These are phyloP conservation scores for Nemania sp. DNA, from an alignment of 2,329 filamentous ascomycete genomes.

Conservation along the genomic window DNA sequence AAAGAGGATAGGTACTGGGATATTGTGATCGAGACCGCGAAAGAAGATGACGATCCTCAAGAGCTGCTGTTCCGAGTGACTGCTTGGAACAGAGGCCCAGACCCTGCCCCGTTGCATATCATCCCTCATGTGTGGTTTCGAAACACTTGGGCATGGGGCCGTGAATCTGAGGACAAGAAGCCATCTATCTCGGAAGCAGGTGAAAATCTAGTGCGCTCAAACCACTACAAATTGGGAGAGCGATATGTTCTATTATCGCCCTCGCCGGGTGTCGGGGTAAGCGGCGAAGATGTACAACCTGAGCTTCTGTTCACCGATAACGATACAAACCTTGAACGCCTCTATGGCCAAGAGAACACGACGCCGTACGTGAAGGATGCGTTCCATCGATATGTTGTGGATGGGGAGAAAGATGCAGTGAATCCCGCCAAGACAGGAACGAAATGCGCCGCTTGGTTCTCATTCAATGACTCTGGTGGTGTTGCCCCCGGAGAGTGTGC, in stretches of 20 bases:
- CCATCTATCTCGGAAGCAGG: constrained; percentile 72
- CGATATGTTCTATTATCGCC: constrained; percentile 85
- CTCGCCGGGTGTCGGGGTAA: constrained; percentile 80
- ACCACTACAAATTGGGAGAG: constrained; percentile 78
- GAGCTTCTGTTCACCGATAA: constrained; percentile 92
- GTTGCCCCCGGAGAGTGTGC: constrained; percentile 90
- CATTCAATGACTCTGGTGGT: constrained; percentile 86
- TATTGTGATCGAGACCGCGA: constrained; percentile 94
- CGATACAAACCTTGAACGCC: constrained; percentile 79
- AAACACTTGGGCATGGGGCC: constrained; percentile 96
- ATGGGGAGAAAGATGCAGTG: constrained; percentile 76
- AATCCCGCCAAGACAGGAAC: constrained; percentile 82
- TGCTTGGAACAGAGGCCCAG: constrained; percentile 91
- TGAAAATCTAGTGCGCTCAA: constrained; percentile 72
- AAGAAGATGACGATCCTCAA: constrained; percentile 88
- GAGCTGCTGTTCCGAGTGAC: constrained; percentile 93
- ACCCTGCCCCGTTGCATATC: constrained; percentile 89
- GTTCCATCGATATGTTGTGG: constrained; percentile 85
- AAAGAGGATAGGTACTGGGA: constrained; percentile 94
- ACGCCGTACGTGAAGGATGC: constrained; percentile 91
- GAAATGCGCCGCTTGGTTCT: constrained; percentile 89
- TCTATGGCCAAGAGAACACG: constrained; percentile 80
- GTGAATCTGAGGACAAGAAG: constrained; percentile 74
- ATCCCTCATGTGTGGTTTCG: constrained; percentile 95
- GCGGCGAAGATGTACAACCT: constrained; percentile 81